Conservation (phyloP, 805 yeast genomes). For the Nakazawaea wyomingensis region DNA sequence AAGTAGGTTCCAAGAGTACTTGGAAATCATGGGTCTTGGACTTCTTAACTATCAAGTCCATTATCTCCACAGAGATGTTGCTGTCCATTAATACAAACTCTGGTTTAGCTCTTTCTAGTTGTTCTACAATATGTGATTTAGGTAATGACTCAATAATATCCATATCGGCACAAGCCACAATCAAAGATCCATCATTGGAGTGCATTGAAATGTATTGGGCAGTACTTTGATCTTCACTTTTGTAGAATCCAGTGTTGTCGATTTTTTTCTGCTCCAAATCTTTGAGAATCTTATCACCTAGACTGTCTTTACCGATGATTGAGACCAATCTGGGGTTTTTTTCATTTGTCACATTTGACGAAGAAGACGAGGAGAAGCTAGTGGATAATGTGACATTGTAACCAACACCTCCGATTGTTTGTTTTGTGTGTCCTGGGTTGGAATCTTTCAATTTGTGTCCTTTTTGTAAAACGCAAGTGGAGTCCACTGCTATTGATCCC, state of each 20-base stretch:
- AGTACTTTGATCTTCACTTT: conserved; percentile 33
- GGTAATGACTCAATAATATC: conserved; percentile 51
- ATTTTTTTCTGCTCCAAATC: conserved; percentile 24
- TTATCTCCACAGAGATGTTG: conserved; percentile 46
- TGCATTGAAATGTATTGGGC: conserved; percentile 76
- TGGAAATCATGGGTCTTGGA: conserved; percentile 20
- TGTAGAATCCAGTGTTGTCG: conserved; percentile 36
- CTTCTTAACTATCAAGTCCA: conserved; percentile 30
- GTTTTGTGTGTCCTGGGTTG: conserved; percentile 57
- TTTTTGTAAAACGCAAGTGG: conserved; percentile 46
- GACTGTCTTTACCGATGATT: conserved; percentile 53
- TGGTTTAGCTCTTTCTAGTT: conserved; percentile 40
- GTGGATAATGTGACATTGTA: conserved; percentile 72
- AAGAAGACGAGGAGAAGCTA: conserved; percentile 26
- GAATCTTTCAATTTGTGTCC: conserved; percentile 48
- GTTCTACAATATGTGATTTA: conserved; percentile 32
- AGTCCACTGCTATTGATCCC: conserved; percentile 77
- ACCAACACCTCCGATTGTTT: conserved; percentile 81
- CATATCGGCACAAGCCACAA: conserved; percentile 86
- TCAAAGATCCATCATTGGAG: conserved; percentile 47
- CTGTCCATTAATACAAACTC: conserved; percentile 58
- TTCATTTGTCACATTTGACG: conserved; percentile 16
- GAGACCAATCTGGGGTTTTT: conserved; percentile 42
- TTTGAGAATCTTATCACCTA: conserved; percentile 38
- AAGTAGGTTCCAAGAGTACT: conserved; percentile 72